Evolutionary conservation across 345 rosid genomes (phyloP), one percentile per base, ranked within the genome.

Genomic region (Durio zibethinus): DNA sequence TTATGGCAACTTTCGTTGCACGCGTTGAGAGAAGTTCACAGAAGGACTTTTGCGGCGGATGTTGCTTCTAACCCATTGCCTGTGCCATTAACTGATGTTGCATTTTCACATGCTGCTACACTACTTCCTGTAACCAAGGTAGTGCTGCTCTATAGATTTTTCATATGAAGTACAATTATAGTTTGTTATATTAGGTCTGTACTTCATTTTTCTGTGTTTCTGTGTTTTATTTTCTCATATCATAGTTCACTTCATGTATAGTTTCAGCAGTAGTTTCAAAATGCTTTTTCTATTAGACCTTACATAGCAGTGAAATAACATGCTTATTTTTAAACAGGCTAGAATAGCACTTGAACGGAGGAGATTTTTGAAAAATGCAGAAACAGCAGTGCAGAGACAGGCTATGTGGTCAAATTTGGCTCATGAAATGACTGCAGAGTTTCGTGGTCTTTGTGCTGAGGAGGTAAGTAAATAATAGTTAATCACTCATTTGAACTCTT

Each of bases 401-500:
- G 97, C 97, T 18, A 93, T 91, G 97, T 96, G 99, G 99, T 96
- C 99, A 75, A 93, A 87, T 86, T 86, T 96, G 88, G 98, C 99
- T 73, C 97, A 96, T 86, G 97, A 96, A 87, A 93, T 96, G 99
- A 96, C 97, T 76, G 99, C 97, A 71, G 99, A 96, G 80, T 96
- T 96, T 78, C 97, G 99, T 87, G 95, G 99, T 78, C 94, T 96
- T 73, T 96, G 99, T 87, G 99, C 98, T 63, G 99, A 96, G 84
- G 99, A 96, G 97, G 99, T 96, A 83, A 70, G 72, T 63, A 25
- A 71, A 52, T 74, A 75, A 67, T 64, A 66, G 0, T 70, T 29
- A 18, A 48, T 47, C 40, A 69, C 73, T 60, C 27, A 25, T 56
- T 72, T 29, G 68, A 62, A 35, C 53, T 67, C 61, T 77, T 25